Evolutionary conservation across 2,329 filamentous ascomycete species (phyloP).

Genomic region (Fusarium zealandicum): DNA sequence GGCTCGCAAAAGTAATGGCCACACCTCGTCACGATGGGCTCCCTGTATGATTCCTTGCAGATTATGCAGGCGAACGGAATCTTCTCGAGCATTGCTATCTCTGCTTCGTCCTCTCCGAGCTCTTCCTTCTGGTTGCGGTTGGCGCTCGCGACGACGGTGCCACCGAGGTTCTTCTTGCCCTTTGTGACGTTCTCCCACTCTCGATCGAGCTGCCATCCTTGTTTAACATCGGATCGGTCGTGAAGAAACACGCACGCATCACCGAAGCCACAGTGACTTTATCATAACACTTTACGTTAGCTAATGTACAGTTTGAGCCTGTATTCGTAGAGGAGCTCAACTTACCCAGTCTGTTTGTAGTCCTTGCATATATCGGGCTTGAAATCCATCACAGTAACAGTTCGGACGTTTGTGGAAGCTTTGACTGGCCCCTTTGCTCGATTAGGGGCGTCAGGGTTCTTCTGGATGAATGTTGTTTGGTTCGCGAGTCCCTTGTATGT

Average conservation of each 20-base stretch:
- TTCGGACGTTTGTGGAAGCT: slow-evolving; percentile 86
- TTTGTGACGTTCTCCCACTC: slow-evolving; percentile 91
- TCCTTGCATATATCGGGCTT: slow-evolving; percentile 96
- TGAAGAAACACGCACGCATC: slow-evolving; percentile 76
- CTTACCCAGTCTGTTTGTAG: slow-evolving; percentile 69
- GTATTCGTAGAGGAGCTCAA: too few relatives aligned
- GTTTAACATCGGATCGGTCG: slow-evolving; percentile 79
- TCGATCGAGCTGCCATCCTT: slow-evolving; percentile 92
- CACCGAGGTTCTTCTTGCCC: slow-evolving; percentile 67
- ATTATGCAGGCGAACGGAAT: slow-evolving; percentile 93
- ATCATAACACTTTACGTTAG: too few relatives aligned
- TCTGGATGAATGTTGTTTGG: slow-evolving; percentile 77
- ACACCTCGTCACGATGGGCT: slow-evolving; percentile 86
- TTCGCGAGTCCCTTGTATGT: slow-evolving; percentile 80
- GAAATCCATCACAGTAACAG: slow-evolving; percentile 89
- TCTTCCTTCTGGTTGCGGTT: slow-evolving; percentile 52
- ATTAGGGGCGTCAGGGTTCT: slow-evolving; percentile 76
- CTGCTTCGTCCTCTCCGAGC: slow-evolving; percentile 58
- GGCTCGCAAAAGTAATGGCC: slow-evolving; percentile 95
- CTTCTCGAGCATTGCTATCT: slow-evolving; percentile 77
- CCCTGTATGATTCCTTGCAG: slow-evolving; percentile 79
- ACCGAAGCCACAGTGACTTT: slow-evolving; percentile 41
- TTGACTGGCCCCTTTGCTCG: slow-evolving; percentile 85
- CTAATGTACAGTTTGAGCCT: too few relatives aligned
- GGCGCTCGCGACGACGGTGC: slow-evolving; percentile 68